phyloP scores from a whole-genome alignment of 257 asterid genomes.

The Jasminum sambac region DNA sequence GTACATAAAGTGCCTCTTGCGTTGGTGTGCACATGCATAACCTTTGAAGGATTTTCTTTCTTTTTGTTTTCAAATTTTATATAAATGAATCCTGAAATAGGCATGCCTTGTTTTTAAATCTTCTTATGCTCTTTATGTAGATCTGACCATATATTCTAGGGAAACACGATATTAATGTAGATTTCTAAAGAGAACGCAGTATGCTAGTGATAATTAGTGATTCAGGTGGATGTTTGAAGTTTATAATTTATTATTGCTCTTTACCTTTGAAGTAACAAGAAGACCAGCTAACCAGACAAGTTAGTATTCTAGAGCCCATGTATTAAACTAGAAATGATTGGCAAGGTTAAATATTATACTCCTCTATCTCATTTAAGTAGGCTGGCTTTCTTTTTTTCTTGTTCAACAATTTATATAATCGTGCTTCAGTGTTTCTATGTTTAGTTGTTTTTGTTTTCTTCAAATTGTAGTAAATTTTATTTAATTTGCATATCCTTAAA shows the following conservation, averaged over 20 bases:
- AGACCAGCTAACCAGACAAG: too few species aligned
- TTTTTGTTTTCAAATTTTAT: not conserved
- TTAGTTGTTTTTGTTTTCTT: too few species aligned
- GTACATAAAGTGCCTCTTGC: too few species aligned
- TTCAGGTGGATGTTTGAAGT: not conserved
- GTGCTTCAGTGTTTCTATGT: too few species aligned
- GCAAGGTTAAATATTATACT: not conserved
- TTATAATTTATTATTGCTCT: not conserved
- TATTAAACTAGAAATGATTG: not conserved
- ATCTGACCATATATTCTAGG: not conserved
- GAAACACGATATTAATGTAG: not conserved
- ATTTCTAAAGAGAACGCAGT: not conserved
- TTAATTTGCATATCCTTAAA: too few species aligned
- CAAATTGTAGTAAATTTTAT: too few species aligned
- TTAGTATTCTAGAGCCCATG: not conserved
- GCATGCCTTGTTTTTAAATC: not conserved
- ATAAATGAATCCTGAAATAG: not conserved
- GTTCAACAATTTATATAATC: too few species aligned
- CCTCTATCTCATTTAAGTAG: not conserved
- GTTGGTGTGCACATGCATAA: too few species aligned
- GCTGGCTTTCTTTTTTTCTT: not conserved
- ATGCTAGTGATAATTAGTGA: slow-evolving; percentile 1
- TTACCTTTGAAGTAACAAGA: not conserved
- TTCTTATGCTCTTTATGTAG: too few species aligned
- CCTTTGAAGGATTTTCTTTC: too few species aligned